These are phyloP conservation scores for Dryadomyces quercivorus DNA, from an alignment of 2,329 filamentous ascomycete genomes.

Conservation along the genomic window DNA sequence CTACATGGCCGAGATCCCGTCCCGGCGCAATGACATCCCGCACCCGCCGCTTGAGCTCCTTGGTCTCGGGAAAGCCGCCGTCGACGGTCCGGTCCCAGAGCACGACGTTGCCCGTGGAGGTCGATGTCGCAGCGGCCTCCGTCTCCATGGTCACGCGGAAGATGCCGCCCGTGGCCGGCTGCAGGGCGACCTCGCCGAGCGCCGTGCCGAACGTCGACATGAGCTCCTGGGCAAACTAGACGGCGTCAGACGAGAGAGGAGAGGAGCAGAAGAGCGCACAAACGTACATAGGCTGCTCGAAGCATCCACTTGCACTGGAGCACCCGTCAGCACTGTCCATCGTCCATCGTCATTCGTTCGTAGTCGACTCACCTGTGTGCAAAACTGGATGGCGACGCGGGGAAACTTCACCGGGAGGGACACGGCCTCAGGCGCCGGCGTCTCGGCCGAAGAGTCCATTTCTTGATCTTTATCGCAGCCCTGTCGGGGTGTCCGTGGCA, in stretches of 20 bases:
- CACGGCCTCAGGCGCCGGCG: conserved; percentile 1
- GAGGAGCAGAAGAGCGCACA: not conserved
- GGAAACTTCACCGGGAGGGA: conserved; percentile 37
- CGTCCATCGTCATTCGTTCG: too few species aligned
- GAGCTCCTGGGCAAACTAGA: conserved; percentile 83
- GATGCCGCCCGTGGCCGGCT: conserved; percentile 72
- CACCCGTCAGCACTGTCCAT: too few species aligned
- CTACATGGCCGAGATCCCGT: conserved; percentile 71
- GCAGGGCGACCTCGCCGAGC: conserved; percentile 77
- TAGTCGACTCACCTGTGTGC: conserved; percentile 52
- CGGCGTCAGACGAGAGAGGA: not conserved
- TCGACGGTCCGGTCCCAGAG: conserved; percentile 84
- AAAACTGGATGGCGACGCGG: conserved; percentile 78
- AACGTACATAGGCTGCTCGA: conserved; percentile 66
- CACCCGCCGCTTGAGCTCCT: conserved; percentile 76
- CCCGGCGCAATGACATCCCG: conserved; percentile 71
- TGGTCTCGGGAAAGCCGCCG: conserved; percentile 88
- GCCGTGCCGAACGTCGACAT: conserved; percentile 80
- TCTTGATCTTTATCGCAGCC: not conserved
- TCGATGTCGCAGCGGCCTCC: conserved; percentile 15
- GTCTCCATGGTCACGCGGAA: conserved; percentile 49
- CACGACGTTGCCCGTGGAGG: not conserved
- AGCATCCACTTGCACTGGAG: conserved; percentile 78
- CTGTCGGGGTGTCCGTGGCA: not conserved
- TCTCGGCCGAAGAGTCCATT: not conserved